These are phyloP conservation scores for Cryptococcus sp. DNA, from an alignment of 1,284 basidiomycete genomes.

Conservation along the genomic window DNA sequence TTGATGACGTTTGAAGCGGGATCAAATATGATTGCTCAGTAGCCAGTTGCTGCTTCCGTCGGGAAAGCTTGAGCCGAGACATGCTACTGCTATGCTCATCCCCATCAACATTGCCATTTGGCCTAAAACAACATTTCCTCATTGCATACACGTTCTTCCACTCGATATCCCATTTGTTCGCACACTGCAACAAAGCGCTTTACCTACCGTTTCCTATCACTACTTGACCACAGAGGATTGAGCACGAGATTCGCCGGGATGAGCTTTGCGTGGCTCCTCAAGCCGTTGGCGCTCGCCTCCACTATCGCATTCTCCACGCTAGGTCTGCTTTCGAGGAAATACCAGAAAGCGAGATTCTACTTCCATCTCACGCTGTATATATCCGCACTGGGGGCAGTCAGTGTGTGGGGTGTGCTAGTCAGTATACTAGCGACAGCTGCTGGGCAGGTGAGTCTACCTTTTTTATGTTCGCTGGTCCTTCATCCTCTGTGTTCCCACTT, in stretches of 20 bases:
- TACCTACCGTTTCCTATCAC: background rate
- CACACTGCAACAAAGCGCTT: too few relatives aligned
- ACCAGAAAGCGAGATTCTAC: constrained; percentile 57
- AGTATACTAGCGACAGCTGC: constrained; percentile 69
- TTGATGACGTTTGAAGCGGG: too few relatives aligned
- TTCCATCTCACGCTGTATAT: constrained; percentile 73
- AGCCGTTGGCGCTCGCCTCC: constrained; percentile 46
- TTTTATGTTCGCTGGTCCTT: background rate
- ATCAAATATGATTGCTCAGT: too few relatives aligned
- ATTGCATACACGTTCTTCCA: too few relatives aligned
- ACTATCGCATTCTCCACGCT: constrained; percentile 46
- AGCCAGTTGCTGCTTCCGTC: too few relatives aligned
- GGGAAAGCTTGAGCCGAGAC: too few relatives aligned
- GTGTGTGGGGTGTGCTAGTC: constrained; percentile 72
- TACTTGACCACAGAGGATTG: background rate
- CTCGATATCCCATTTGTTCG: too few relatives aligned
- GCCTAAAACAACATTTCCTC: too few relatives aligned
- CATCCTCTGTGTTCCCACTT: background rate
- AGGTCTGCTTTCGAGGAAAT: constrained; percentile 39
- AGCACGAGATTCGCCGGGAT: constrained; percentile 7
- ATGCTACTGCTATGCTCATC: too few relatives aligned
- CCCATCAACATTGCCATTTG: too few relatives aligned
- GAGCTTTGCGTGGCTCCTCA: constrained; percentile 38
- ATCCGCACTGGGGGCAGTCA: constrained; percentile 70
- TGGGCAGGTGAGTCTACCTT: constrained; percentile 56